Evolutionary conservation across 805 yeast genomes (phyloP), one percentile per base, ranked within the genome.

Genomic region (Sporopachydermia quercuum): DNA sequence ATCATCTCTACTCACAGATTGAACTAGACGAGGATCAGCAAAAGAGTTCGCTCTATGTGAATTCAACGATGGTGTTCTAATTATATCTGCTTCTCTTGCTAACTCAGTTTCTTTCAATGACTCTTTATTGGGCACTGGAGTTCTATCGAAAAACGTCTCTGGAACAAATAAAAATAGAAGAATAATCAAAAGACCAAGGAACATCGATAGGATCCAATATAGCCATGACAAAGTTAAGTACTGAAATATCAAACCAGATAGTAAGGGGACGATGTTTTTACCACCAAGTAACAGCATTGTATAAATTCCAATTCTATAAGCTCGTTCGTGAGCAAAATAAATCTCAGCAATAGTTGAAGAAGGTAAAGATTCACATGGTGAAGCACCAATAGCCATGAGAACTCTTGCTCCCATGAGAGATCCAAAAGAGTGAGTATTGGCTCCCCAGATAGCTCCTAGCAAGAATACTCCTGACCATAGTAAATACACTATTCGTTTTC

Each of bases 141-240:
- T 51, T 42, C 81, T 60, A 43, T 68, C 72, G 76, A 77, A 74
- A 54, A 70, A 74, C 1, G 81, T 75, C 42, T 75, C 81, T 2
- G 80, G 81, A 15, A 72, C 78, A 50, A 73, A 74, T 8, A 74
- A 49, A 41, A 63, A 66, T 11, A 71, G 66, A 18, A 65, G 52
- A 2, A 65, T 47, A 23, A 71, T 57, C 46, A 63, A 59, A 34
- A 60, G 50, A 1, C 73, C 79, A 11, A 70, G 59, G 41, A 74
- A 62, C 33, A 74, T 72, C 8, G 76, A 58, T 36, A 70, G 54
- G 33, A 74, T 67, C 76, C 78, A 75, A 49, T 68, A 75, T 27
- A 74, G 56, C 81, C 81, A 75, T 48, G 71, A 71, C 56, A 78
- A 63, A 46, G 66, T 62, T 37, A 67, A 53, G 41, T 58, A 50